Percentiles rank a stretch among this genome's conserved stretches.
These are phyloP conservation scores for Setomelanomma holmii DNA, from an alignment of 2,329 filamentous ascomycete genomes.

Conservation along the genomic window DNA sequence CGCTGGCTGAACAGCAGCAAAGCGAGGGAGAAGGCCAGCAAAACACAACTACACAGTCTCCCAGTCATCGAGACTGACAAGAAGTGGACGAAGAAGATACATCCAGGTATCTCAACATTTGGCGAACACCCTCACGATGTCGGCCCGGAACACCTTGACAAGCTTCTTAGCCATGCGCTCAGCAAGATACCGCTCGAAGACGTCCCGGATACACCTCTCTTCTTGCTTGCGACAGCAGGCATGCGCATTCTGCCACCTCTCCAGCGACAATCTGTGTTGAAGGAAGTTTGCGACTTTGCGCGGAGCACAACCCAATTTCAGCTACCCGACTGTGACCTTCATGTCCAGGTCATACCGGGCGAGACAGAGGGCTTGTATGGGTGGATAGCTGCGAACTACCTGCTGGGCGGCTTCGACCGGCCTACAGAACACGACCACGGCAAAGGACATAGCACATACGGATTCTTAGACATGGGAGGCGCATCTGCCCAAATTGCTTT, in stretches of 20 bases:
- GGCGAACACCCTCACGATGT: slow-evolving; percentile 77
- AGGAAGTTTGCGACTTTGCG: slow-evolving; percentile 83
- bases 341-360: slow-evolving; percentile 93
- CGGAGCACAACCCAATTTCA: slow-evolving; percentile 78
- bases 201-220: slow-evolving; percentile 85
- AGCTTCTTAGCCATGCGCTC: slow-evolving; percentile 82
- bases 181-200: slow-evolving; percentile 77
- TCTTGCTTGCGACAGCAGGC: slow-evolving; percentile 93
- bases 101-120: slow-evolving; percentile 89
- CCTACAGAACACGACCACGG: slow-evolving; percentile 79
- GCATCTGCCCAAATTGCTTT: slow-evolving; percentile 98
- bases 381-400: slow-evolving; percentile 96
- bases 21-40: slow-evolving; percentile 67
- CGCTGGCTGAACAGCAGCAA: slow-evolving; percentile 82
- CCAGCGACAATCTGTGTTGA: slow-evolving; percentile 75
- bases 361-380: slow-evolving; percentile 96
- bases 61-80: slow-evolving; percentile 85
- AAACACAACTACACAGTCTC: slow-evolving; percentile 69
- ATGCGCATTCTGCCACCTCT: slow-evolving; percentile 82
- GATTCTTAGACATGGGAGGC: slow-evolving; percentile 97
- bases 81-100: slow-evolving; percentile 91
- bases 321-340: slow-evolving; percentile 85
- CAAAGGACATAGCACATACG: slow-evolving; percentile 91
- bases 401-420: slow-evolving; percentile 87
- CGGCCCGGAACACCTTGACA: slow-evolving; percentile 80